Conservation (phyloP, 2,329 filamentous ascomycete species). For the Blastomyces silverae region DNA sequence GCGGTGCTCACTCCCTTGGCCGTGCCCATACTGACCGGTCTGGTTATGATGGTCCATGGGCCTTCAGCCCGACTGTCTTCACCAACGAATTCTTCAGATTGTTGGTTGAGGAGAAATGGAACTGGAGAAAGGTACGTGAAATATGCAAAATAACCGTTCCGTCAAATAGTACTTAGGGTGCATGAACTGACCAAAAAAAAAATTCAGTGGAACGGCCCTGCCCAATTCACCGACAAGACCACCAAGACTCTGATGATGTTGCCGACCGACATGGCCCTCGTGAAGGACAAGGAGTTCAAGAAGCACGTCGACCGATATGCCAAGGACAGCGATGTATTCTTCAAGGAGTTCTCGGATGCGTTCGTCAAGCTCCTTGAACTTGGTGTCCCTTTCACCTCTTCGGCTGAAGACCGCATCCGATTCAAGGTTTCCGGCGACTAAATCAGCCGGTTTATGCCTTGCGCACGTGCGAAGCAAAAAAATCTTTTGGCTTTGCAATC, state of each 20-base stretch:
- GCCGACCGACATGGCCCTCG: conserved; percentile 78
- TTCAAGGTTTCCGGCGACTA: conserved; percentile 54
- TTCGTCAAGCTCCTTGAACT: conserved; percentile 83
- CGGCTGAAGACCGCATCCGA: conserved; percentile 52
- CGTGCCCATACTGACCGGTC: conserved; percentile 85
- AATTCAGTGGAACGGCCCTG: conserved; percentile 69
- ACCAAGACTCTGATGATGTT: conserved; percentile 96
- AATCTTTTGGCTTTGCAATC: neutral
- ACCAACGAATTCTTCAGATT: conserved; percentile 95
- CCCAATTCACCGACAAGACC: conserved; percentile 82
- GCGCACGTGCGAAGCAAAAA: neutral
- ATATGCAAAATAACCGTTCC: neutral
- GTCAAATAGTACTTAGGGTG: neutral
- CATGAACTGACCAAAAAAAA: neutral
- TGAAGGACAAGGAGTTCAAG: conserved; percentile 83
- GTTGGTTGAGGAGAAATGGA: conserved; percentile 86
- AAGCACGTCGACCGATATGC: conserved; percentile 78
- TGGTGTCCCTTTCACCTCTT: conserved; percentile 76
- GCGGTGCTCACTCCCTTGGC: conserved; percentile 78
- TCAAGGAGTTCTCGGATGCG: conserved; percentile 80
- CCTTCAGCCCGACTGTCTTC: conserved; percentile 80
- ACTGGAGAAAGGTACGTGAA: conserved; percentile 57
- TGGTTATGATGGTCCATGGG: conserved; percentile 85
- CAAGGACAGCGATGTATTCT: conserved; percentile 84
- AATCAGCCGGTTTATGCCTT: conserved; percentile 2